A percentile compares a stretch with the other conserved stretches of the same genome.
These are phyloP conservation scores for Schoenoplectus triqueter DNA, from an alignment of 202 grass and related monocot species.

Conservation along the genomic window DNA sequence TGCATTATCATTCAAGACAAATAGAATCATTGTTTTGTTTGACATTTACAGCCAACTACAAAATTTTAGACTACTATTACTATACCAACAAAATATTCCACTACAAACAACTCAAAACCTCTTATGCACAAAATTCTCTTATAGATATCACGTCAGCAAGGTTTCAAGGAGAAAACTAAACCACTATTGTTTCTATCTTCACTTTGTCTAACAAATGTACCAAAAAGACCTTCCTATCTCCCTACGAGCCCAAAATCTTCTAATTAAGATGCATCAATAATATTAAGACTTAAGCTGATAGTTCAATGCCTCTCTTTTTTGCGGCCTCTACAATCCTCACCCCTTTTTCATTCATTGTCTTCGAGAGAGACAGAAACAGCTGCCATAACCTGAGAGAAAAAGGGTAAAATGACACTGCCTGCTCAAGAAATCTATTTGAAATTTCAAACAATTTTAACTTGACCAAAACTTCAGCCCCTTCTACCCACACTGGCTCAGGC, in stretches of 20 bases:
- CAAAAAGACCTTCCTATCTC: neutral
- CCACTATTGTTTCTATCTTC: neutral
- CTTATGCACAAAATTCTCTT: conserved; percentile 22
- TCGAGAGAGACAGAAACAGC: conserved; percentile 51
- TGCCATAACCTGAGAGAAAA: conserved; percentile 88
- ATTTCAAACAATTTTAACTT: conserved; percentile 54
- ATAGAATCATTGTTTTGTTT: neutral
- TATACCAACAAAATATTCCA: too few species aligned
- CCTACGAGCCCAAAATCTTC: neutral
- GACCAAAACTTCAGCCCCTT: conserved; percentile 63
- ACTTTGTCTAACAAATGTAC: neutral
- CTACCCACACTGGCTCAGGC: conserved; percentile 79
- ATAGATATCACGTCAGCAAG: conserved; percentile 20
- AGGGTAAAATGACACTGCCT: conserved; percentile 80
- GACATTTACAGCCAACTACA: conserved; percentile 35
- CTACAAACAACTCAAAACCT: conserved; percentile 1
- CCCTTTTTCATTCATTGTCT: conserved; percentile 41
- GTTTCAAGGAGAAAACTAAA: conserved; percentile 7
- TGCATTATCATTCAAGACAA: conserved; percentile 8
- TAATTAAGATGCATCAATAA: conserved; percentile 10
- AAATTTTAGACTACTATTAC: neutral
- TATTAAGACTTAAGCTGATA: conserved; percentile 29
- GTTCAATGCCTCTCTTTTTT: conserved; percentile 69
- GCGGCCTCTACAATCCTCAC: conserved; percentile 69
- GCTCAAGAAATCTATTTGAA: conserved; percentile 75